phyloP scores from a whole-genome alignment of 169 alveolate species.

The Cryptosporidium viatorum region DNA sequence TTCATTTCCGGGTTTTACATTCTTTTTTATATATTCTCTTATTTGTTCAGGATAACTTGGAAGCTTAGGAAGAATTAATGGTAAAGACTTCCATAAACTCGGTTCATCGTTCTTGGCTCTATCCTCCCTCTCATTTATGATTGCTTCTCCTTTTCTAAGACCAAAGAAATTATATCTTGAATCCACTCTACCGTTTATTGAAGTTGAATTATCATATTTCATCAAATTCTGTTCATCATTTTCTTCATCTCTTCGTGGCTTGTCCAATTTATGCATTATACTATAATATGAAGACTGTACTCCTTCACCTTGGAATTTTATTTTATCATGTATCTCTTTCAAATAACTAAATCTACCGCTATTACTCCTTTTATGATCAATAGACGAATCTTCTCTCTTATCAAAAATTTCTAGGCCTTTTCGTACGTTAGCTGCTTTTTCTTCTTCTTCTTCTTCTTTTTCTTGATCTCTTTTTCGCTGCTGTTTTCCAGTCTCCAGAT shows the following conservation, averaged over 20 bases:
- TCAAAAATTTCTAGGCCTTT: neutral
- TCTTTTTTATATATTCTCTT: constrained; percentile 9
- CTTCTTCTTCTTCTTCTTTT: neutral
- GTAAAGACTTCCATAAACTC: constrained; percentile 16
- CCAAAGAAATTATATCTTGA: neutral
- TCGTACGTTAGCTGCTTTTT: neutral
- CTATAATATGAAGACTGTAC: neutral
- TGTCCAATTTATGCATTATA: neutral
- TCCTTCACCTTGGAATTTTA: neutral
- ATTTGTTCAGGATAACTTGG: constrained; percentile 35
- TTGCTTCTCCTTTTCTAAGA: neutral
- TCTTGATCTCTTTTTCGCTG: neutral
- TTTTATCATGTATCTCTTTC: neutral
- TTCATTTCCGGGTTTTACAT: constrained; percentile 42
- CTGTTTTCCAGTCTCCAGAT: neutral
- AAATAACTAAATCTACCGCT: neutral
- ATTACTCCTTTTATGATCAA: neutral
- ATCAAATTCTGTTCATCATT: neutral
- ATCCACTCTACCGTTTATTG: neutral
- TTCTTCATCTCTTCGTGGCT: neutral
- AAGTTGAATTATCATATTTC: neutral
- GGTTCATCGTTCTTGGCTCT: neutral
- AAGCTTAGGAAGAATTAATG: constrained; percentile 22
- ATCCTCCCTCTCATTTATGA: neutral
- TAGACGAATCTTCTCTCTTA: neutral